Conservation (phyloP, 306 rosid genomes). For the Citrullus colocynthis region DNA sequence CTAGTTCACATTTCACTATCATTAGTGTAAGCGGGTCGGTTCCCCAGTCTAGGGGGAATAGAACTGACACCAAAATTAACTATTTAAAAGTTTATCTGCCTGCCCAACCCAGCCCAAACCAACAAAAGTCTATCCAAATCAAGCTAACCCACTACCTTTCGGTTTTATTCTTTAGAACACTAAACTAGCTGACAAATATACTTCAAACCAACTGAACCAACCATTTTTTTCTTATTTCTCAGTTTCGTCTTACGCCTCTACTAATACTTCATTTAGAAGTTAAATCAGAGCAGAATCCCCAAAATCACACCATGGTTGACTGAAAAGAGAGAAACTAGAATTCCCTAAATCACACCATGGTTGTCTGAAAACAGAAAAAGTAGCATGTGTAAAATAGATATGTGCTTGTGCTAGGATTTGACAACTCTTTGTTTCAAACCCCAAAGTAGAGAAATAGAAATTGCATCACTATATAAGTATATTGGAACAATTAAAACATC, state of each 20-base stretch:
- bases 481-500: background rate
- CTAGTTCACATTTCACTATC: background rate
- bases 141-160: background rate
- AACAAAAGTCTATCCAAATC: background rate
- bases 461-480: background rate
- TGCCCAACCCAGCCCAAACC: background rate
- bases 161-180: background rate
- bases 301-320: background rate
- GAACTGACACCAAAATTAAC: background rate
- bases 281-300: background rate
- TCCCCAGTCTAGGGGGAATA: background rate
- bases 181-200: too few species aligned
- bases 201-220: too few species aligned
- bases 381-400: background rate
- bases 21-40: background rate
- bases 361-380: background rate
- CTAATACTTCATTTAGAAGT: background rate
- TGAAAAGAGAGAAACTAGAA: background rate
- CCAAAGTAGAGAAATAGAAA: background rate
- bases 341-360: background rate
- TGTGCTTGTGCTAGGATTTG: too few species aligned
- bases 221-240: background rate
- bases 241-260: background rate
- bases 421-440: too few species aligned
- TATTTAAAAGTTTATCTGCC: background rate